Conservation (phyloP, 106 monocot species). For the Alisma plantagoaquatica region DNA sequence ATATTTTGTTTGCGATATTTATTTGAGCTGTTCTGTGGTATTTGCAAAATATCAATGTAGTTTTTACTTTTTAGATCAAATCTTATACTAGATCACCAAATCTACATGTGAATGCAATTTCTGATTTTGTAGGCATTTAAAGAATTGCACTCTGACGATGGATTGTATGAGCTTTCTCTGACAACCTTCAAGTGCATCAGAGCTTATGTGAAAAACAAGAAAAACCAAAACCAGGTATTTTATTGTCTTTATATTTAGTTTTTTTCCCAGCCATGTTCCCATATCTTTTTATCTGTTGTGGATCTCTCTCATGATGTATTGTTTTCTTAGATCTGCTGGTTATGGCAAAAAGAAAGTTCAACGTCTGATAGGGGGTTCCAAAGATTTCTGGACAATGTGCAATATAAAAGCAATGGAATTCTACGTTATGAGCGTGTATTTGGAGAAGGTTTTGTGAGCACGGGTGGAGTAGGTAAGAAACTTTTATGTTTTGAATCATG, state of each 20-base stretch:
- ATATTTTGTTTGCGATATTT: too few species aligned
- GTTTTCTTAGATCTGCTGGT: constrained; percentile 76
- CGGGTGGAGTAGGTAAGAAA: constrained; percentile 83
- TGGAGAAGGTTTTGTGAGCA: constrained; percentile 96
- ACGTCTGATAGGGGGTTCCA: constrained; percentile 71
- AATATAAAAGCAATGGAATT: constrained; percentile 90
- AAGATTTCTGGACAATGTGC: constrained; percentile 90
- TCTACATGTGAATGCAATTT: too few species aligned
- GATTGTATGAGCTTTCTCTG: constrained; percentile 72
- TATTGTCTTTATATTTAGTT: constrained; percentile 1
- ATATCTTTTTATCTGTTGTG: neutral
- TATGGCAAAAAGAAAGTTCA: constrained; percentile 88
- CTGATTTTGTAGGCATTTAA: constrained; percentile 91
- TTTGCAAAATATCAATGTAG: too few species aligned
- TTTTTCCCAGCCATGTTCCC: neutral
- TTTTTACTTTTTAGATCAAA: too few species aligned
- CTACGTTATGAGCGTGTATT: constrained; percentile 94
- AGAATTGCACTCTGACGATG: constrained; percentile 53
- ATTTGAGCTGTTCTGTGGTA: too few species aligned
- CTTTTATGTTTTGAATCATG: neutral
- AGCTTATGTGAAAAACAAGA: constrained; percentile 97
- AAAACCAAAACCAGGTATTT: constrained; percentile 99
- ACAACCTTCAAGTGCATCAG: constrained; percentile 91
- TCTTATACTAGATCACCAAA: too few species aligned
- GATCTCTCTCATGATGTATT: neutral